phyloP scores from a whole-genome alignment of 2,329 filamentous ascomycete genomes.

The Purpureocillium takamizusanense region DNA sequence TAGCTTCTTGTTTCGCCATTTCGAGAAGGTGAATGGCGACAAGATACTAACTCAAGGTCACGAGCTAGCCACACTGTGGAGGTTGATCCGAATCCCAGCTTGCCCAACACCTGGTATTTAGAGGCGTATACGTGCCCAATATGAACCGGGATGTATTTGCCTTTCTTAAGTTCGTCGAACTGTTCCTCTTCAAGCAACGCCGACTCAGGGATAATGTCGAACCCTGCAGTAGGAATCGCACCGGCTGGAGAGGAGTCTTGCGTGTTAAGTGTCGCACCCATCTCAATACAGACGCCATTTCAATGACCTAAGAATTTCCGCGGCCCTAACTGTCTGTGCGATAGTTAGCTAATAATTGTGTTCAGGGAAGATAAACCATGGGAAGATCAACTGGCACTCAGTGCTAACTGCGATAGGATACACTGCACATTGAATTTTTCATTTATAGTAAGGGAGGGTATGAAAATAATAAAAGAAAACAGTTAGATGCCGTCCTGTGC shows the following conservation, averaged over 20 bases:
- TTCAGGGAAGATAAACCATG: too few species aligned
- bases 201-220: constrained; percentile 2
- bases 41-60: constrained; percentile 9
- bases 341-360: too few species aligned
- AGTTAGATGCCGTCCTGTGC: too few species aligned
- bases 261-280: not conserved
- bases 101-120: constrained; percentile 12
- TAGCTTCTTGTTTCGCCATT: too few species aligned
- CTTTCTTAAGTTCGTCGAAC: constrained; percentile 8
- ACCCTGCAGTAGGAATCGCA: constrained; percentile 6
- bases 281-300: not conserved
- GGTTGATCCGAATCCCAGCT: constrained; percentile 13
- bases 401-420: too few species aligned
- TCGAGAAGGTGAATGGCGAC: too few species aligned
- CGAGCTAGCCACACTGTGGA: constrained; percentile 15
- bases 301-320: too few species aligned
- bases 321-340: too few species aligned
- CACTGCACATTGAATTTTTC: too few species aligned
- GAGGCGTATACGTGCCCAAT: constrained; percentile 11
- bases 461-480: too few species aligned
- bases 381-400: too few species aligned
- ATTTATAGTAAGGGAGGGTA: too few species aligned
- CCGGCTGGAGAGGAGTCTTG: not conserved
- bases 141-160: constrained; percentile 12
- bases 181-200: constrained; percentile 12